Evolutionary conservation across 2,329 filamentous ascomycete genomes (phyloP).

Genomic region (Zymoseptoria tritici): DNA sequence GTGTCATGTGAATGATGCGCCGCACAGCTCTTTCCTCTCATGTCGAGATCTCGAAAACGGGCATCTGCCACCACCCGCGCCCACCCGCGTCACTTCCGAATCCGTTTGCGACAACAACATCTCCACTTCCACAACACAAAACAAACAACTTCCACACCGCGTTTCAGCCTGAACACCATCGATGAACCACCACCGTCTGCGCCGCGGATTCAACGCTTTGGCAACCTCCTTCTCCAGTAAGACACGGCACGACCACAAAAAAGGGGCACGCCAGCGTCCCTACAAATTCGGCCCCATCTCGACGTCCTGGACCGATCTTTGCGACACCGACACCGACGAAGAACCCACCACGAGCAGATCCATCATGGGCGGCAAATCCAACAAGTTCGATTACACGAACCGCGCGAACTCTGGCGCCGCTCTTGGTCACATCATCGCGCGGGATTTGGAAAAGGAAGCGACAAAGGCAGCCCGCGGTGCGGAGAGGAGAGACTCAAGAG

Average conservation of each 20-base stretch:
- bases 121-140: background rate
- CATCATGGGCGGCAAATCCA: conserved; percentile 26
- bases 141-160: background rate
- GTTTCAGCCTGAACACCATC: background rate
- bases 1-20: background rate
- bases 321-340: background rate
- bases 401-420: conserved; percentile 40
- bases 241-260: background rate
- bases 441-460: conserved; percentile 35
- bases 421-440: conserved; percentile 39
- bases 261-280: background rate
- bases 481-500: conserved; percentile 18
- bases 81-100: background rate
- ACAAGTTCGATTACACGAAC: conserved; percentile 35
- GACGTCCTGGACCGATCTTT: background rate
- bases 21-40: background rate
- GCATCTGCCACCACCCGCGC: background rate
- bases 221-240: background rate
- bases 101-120: background rate
- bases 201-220: background rate
- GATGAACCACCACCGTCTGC: background rate
- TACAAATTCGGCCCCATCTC: background rate
- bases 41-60: background rate
- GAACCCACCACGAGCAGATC: background rate
- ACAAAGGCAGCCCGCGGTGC: conserved; percentile 26